Evolutionary conservation across 2,329 filamentous ascomycete species (phyloP), one percentile per base, ranked within the genome.

Genomic region (Blumeria hordei): DNA sequence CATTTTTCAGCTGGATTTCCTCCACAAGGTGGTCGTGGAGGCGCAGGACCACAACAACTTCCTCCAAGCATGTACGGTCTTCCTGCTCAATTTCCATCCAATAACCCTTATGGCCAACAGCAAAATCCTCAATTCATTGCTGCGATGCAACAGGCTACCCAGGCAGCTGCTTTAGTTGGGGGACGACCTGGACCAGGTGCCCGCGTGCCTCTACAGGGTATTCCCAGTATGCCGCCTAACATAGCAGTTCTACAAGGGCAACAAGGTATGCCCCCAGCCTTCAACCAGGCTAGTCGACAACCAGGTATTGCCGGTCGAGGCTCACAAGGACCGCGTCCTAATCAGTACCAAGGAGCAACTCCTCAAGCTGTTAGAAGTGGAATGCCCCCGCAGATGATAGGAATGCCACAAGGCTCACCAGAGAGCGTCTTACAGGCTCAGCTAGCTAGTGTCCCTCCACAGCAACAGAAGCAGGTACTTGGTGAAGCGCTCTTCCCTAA

Each of bases 401-500:
- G 60, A 54, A 58, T 63, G 54, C 58, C 62, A 55, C 60, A 60
- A 60, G 59, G 58, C 57, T 59, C 60, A 50, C 62, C 66, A 18
- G 70, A 72, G 18, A 60, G 58, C 44, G 64, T 76, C 54, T 69
- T 81, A 57, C 76, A 80, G 68, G 64, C 71, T 36, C 78, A 82
- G 69, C 72, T 83, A 47, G 69, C 72, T 58, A 63, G 67, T 37
- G 73, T 74, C 53, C 63, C 67, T 55, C 76, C 83, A 41, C 75
- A 76, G 52, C 86, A 94, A 73, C 92, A 96, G 77, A 98, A 98
- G 81, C 92, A 98, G 77, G 86, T 96, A 70, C 81, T 98, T 55
- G 92, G 92, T 69, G 92, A 98, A 74, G 82, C 87, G 63, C 84
- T 98, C 64, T 98, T 96, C 78, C 92, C 92, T 67, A 98, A 96